phyloP scores from a whole-genome alignment of 2,329 filamentous ascomycete genomes.

The Amylocarpus encephaloides region DNA sequence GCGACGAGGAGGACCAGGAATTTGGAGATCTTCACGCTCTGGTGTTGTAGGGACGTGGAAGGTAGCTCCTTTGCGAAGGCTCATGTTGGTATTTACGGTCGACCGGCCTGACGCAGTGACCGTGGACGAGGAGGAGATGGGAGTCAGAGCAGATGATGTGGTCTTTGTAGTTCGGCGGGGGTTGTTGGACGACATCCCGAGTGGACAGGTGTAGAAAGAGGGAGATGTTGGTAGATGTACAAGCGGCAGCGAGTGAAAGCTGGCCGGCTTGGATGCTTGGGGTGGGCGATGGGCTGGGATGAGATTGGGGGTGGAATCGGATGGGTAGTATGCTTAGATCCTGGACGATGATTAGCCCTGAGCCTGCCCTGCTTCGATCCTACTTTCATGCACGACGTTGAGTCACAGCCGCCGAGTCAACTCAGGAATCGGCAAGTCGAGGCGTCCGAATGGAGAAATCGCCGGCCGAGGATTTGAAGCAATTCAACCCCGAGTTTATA shows the following conservation, averaged over 20 bases:
- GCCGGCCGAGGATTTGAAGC: slow-evolving; percentile 14
- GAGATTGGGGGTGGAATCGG: not conserved
- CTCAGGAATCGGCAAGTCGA: slow-evolving; percentile 21
- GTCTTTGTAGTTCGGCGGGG: slow-evolving; percentile 33
- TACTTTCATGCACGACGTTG: slow-evolving; percentile 11
- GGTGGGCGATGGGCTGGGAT: not conserved
- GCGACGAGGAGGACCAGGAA: slow-evolving; percentile 48
- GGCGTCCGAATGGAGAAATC: slow-evolving; percentile 17
- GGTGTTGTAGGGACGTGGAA: slow-evolving; percentile 41
- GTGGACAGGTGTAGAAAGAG: slow-evolving; percentile 18
- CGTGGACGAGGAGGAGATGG: slow-evolving; percentile 30
- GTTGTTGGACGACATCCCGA: slow-evolving; percentile 31
- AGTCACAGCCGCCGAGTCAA: slow-evolving; percentile 23
- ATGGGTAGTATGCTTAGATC: slow-evolving; percentile 6
- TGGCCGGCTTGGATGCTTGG: not conserved
- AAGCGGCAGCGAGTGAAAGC: not conserved
- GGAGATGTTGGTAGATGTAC: slow-evolving; percentile 12
- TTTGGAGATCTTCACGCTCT: slow-evolving; percentile 34
- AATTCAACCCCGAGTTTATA: slow-evolving; percentile 15
- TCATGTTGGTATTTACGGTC: slow-evolving; percentile 48
- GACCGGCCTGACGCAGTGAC: slow-evolving; percentile 36
- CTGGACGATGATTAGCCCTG: slow-evolving; percentile 27
- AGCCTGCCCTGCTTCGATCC: slow-evolving; percentile 23
- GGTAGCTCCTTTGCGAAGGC: slow-evolving; percentile 66
- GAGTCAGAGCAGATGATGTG: slow-evolving; percentile 38